Conservation (phyloP, 306 rosid species). For the Dryas octopetala region DNA sequence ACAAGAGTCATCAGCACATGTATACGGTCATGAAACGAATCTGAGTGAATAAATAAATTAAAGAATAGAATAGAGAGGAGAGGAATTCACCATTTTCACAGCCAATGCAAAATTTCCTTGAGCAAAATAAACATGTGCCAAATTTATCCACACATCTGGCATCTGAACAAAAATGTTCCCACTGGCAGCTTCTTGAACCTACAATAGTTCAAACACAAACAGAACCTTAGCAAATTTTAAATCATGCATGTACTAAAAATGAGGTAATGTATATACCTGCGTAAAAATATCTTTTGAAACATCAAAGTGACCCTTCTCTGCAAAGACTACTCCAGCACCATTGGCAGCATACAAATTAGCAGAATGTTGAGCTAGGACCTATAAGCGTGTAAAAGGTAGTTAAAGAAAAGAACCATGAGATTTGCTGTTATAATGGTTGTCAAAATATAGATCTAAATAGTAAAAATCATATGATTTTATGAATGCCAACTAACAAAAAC, state of each 20-base stretch:
- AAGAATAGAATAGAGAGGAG: constrained; percentile 22
- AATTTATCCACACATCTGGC: constrained; percentile 99
- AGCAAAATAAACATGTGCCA: constrained; percentile 98
- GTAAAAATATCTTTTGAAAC: constrained; percentile 92
- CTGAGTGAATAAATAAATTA: background rate
- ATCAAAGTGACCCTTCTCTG: constrained; percentile 98
- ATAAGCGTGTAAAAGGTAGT: background rate
- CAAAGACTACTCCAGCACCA: constrained; percentile 95
- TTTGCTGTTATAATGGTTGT: background rate
- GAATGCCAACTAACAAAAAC: background rate
- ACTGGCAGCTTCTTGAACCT: constrained; percentile 99
- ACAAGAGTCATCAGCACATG: constrained; percentile 35
- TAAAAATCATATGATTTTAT: background rate
- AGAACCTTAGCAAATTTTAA: constrained; percentile 20
- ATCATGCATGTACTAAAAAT: constrained; percentile 20
- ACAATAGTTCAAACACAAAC: constrained; percentile 30
- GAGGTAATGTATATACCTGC: constrained; percentile 44
- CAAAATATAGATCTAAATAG: background rate
- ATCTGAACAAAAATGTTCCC: constrained; percentile 98
- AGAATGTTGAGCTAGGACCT: constrained; percentile 89
- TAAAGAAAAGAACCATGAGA: background rate
- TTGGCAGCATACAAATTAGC: constrained; percentile 96
- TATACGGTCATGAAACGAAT: constrained; percentile 21
- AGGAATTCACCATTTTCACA: constrained; percentile 79
- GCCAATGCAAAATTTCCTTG: constrained; percentile 93